A percentile compares a stretch with the other conserved stretches of the same genome.
Evolutionary conservation across 495 filamentous ascomycete species (phyloP).

Genomic region (Rostrohypoxylon terebratum): DNA sequence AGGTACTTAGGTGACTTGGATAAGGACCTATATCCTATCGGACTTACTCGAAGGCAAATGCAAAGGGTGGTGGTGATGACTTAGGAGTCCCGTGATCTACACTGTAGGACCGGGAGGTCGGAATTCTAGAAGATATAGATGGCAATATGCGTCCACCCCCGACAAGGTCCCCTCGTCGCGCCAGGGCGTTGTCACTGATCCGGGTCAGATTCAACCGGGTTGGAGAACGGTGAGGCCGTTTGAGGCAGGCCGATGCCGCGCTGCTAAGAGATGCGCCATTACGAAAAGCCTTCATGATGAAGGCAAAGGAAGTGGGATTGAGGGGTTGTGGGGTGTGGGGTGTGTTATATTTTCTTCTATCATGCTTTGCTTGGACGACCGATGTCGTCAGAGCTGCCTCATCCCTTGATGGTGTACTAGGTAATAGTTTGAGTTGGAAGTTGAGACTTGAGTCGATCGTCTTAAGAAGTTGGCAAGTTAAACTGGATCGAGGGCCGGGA

Average conservation of each 20-base stretch:
- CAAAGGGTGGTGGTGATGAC: conserved; percentile 59
- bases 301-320: conserved; percentile 4
- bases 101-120: conserved; percentile 19
- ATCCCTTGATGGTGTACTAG: conserved; percentile 19
- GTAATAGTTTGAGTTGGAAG: conserved; percentile 19
- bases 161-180: conserved; percentile 1
- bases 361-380: conserved; percentile 26
- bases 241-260: conserved; percentile 25
- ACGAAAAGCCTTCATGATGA: conserved; percentile 42
- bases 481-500: too few relatives aligned
- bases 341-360: conserved; percentile 20
- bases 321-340: not conserved
- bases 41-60: conserved; percentile 87
- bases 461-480: conserved; percentile 2
- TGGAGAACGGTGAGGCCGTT: conserved; percentile 30
- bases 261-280: conserved; percentile 8
- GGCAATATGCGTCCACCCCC: not conserved
- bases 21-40: not conserved
- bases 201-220: conserved; percentile 24
- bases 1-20: not conserved
- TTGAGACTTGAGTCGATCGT: conserved; percentile 9
- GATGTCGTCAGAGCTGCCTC: conserved; percentile 17
- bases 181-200: not conserved
- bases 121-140: not conserved
- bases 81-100: conserved; percentile 17